Evolutionary conservation across 208 protist species (phyloP).

Genomic region (Wallacemonas sp.): DNA sequence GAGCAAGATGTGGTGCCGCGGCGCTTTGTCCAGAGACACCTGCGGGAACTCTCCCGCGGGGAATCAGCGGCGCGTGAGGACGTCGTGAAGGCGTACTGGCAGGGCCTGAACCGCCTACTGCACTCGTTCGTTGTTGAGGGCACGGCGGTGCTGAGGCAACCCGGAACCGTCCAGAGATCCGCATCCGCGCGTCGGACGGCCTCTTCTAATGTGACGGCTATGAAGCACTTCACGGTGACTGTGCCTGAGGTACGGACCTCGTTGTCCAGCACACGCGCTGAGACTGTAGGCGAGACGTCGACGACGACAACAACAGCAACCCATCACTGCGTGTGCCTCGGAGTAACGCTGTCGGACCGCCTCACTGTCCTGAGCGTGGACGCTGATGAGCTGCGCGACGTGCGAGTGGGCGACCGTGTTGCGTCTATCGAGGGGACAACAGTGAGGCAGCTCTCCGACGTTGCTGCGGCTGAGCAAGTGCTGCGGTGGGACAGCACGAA

Average conservation of each 20-base stretch:
- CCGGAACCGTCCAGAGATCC: too few relatives aligned
- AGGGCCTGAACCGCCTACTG: constrained; percentile 25
- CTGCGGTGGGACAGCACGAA: background rate
- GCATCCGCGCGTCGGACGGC: too few relatives aligned
- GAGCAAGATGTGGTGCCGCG: too few relatives aligned
- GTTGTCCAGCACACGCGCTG: too few relatives aligned
- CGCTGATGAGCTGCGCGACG: background rate
- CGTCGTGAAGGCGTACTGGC: constrained; percentile 6
- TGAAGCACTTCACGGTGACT: too few relatives aligned
- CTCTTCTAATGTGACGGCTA: too few relatives aligned
- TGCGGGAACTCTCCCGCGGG: background rate
- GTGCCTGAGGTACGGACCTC: too few relatives aligned
- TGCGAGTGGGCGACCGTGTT: constrained; percentile 1
- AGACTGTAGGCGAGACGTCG: too few relatives aligned
- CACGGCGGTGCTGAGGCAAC: constrained; percentile 11
- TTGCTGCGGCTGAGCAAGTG: background rate
- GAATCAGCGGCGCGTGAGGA: background rate
- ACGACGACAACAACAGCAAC: too few relatives aligned
- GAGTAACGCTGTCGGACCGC: background rate
- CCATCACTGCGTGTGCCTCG: background rate
- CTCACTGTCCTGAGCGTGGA: constrained; percentile 4
- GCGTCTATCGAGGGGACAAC: background rate
- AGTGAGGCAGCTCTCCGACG: background rate
- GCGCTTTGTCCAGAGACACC: too few relatives aligned
- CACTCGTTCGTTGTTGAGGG: constrained; percentile 31